Evolutionary conservation across 1,284 basidiomycete species (phyloP), one percentile per base, ranked within the genome.

Genomic region (Xerocomus minutiporus): DNA sequence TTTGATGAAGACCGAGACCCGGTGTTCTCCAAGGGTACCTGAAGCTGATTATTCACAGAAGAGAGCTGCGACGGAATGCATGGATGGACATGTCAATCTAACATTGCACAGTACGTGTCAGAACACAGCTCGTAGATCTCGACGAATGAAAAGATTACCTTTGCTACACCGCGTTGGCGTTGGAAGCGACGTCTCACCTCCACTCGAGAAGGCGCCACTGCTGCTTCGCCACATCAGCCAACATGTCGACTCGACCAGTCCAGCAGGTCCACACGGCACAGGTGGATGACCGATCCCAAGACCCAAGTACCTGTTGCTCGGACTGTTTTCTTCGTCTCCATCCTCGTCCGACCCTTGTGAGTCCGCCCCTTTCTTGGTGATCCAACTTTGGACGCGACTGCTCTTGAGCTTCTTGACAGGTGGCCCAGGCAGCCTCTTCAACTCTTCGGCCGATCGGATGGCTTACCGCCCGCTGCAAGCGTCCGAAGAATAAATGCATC

Each of bases 321-420:
- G 77, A 73, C 56, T 83, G 73, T 67, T 60, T 55, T 82, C 81
- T 15, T 17, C 17, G 17, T 17, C 17, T 17, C 17, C 17, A 17
- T 17, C 17, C 17, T 17, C 17, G 17, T 17, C 17, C 17, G 17
- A 17, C 17, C 17, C 17, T 17, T 17, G 17, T 17, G 17, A 9
- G n/a, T 57, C 45, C 3, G 38, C 50, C 31, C 53, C 58, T 20
- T 66, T 62, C 31, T 61, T 61, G 7, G 66, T 65, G 29, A 75
- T 0, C 82, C 84, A 51, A 88, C 81, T 68, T 86, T 88, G 58
- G 75, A 68, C 7, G 85, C 76, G 12, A 88, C 76, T 3, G 87
- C 86, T 82, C 69, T 84, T 84, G 52, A 75, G 67, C 61, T 78
- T 83, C 75, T 91, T 91, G 43, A 89, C 85, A 0, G 89, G 88